Base-by-base conservation (phyloP, 2,329 filamentous ascomycete species). In the Sclerotinia trifoliorum region DNA sequence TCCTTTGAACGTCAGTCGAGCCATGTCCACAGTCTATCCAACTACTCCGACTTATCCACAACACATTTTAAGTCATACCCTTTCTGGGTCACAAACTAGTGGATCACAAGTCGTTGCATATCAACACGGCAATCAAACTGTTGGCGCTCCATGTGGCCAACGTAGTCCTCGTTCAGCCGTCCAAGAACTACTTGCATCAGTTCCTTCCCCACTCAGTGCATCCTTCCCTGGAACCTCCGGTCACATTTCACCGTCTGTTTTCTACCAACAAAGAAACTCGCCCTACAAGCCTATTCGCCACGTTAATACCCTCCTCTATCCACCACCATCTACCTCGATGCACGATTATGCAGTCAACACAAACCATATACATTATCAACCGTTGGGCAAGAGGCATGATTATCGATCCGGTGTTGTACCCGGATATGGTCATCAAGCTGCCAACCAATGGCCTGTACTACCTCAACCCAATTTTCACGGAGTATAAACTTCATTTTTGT, bases 281-380 rank as follows among this genome's bases (percentile, higher is more conserved):
- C 95, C 95, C 3, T 98, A 98, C 80, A 91, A 93, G 71, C 94
- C 94, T 1, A 90, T 97, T 51, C 90, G 94, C 65, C 87, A 92
- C 70, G 92, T 97, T 69, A 93, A 95, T 73, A 96, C 93, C 0
- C 85, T 98, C n/a, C 83, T 97, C 42, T 93, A 95, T 69, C 94
- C 94, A 44, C 92, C 93, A 8, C 91, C 93, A 0, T 91, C 92
- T 32, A 85, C 88, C 11, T 92, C 92, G 10, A 85, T 96, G 71
- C 90, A 94, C 71, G 86, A 91, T 73, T 90, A 93, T 76, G 84
- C 90, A 72, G 82, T 91, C 75, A 86, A 78, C 80, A 82, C 82
- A 66, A 80, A 85, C 60, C 88, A 90, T 65, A 93, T 96, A 89
- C 90, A 94, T 78, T 92, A 95, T 76, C 90, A 94, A 72, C 90